Evolutionary conservation across 306 rosid species (phyloP), one percentile per base, ranked within the genome.

Genomic region (Ormosia emarginata): DNA sequence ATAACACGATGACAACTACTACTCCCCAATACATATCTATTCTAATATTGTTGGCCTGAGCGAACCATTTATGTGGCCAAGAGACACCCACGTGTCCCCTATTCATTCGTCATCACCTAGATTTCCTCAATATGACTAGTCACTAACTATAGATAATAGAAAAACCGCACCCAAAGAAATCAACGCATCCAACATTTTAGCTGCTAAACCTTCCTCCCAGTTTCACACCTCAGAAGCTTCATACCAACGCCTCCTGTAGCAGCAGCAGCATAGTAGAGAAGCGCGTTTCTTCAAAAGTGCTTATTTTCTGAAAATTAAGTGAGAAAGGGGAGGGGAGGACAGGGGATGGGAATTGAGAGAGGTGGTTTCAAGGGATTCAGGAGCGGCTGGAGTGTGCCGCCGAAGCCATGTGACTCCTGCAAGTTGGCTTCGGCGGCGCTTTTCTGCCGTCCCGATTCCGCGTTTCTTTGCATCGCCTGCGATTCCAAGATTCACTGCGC

Each of bases 321-420:
- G 24, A 24, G 24, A 24, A 24, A 24, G 24, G 24, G 24, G 1
- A 24, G 24, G 24, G 24, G 24, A 24, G 24, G n/a, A n/a, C n/a
- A n/a, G n/a, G 24, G 24, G 4, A 92, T 95, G 99, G 95, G 92
- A 71, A 86, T 95, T 46, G 77, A 75, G 14, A 67, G 79, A 14
- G 88, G 87, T 32, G 82, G 70, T 17, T 58, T 88, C 3, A 83
- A 74, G 78, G 85, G 80, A 5, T 84, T 92, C 4, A 78, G 86
- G 2, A 74, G 78, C 39, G 88, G 83, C 1, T 86, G 94, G 88
- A 63, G 78, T 40, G 84, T 87, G 33, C 89, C 90, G 24, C 82
- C 90, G 0, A 96, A 88, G 93, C 88, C 81, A 3, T 96, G 99
- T 29, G 97, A 93, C 80, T 84, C 94, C 2, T 96, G 99, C 85